Evolutionary conservation across 2,329 filamentous ascomycete genomes (phyloP).

Genomic region (Pyrenophora seminiperda): DNA sequence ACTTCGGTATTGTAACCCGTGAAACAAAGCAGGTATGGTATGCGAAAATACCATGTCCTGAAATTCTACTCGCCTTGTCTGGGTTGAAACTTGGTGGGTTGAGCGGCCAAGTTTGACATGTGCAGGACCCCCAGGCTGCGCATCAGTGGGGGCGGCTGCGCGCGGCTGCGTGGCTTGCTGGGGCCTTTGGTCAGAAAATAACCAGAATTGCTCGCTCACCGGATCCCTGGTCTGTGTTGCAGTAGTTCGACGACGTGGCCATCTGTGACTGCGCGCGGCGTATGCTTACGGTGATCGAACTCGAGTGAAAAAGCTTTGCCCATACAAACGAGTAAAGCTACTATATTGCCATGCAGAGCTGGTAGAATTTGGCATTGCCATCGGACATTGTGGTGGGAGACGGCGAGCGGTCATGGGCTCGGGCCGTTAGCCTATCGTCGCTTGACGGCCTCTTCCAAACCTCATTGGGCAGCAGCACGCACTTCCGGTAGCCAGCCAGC

Average conservation of each 20-base stretch:
- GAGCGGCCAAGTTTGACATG: neutral
- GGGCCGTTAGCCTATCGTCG: constrained; percentile 14
- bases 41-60: neutral
- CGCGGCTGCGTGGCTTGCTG: neutral
- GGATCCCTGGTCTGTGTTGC: constrained; percentile 14
- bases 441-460: constrained; percentile 13
- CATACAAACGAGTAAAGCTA: too few species aligned
- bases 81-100: constrained; percentile 6
- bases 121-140: constrained; percentile 2
- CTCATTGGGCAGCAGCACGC: constrained; percentile 23
- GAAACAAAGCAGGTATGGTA: constrained; percentile 3
- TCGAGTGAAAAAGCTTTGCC: too few species aligned
- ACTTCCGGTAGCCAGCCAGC: constrained; percentile 23
- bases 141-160: neutral
- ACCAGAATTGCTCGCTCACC: constrained; percentile 3
- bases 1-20: neutral
- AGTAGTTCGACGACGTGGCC: constrained; percentile 24
- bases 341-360: too few species aligned
- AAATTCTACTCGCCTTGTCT: constrained; percentile 9
- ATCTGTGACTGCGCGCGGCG: neutral
- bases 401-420: constrained; percentile 14
- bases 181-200: neutral
- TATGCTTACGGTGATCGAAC: neutral
- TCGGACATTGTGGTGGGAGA: constrained; percentile 10
- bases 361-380: constrained; percentile 1